Evolutionary conservation across 805 yeast genomes (phyloP).

Genomic region (Lachancea nothofagi): DNA sequence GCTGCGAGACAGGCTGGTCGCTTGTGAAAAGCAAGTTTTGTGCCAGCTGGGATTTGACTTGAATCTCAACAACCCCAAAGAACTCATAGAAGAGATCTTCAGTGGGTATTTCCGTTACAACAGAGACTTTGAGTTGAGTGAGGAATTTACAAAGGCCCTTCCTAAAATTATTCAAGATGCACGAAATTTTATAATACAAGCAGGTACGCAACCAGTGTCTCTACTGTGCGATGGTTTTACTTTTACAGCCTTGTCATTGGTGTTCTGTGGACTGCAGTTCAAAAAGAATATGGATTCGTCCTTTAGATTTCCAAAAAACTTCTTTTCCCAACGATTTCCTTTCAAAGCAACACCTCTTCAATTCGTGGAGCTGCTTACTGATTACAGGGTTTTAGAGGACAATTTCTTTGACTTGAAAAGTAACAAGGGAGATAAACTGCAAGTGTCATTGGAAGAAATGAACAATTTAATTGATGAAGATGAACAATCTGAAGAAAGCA

Average conservation of each 20-base stretch:
- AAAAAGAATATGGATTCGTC: conserved; percentile 22
- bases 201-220: conserved; percentile 35
- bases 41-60: conserved; percentile 33
- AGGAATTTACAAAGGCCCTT: conserved; percentile 25
- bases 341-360: conserved; percentile 17
- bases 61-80: conserved; percentile 32
- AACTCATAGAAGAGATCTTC: conserved; percentile 32
- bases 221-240: conserved; percentile 31
- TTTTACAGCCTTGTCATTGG: conserved; percentile 26
- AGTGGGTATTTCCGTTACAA: conserved; percentile 29
- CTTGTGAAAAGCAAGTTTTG: conserved; percentile 28
- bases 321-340: conserved; percentile 29
- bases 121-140: conserved; percentile 27
- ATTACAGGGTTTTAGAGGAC: conserved; percentile 29
- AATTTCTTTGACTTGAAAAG: conserved; percentile 33
- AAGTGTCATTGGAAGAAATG: conserved; percentile 23
- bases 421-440: conserved; percentile 30
- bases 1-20: conserved; percentile 31
- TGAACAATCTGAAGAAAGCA: neutral
- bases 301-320: conserved; percentile 30
- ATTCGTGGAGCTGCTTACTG: conserved; percentile 25
- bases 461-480: conserved; percentile 24
- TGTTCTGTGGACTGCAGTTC: conserved; percentile 31
- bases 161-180: conserved; percentile 32
- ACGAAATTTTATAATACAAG: conserved; percentile 32